Percentiles rank a stretch among this genome's conserved stretches.
Evolutionary conservation across 2,329 filamentous ascomycete genomes (phyloP).

Genomic region (Aureobasidium melanogenum): DNA sequence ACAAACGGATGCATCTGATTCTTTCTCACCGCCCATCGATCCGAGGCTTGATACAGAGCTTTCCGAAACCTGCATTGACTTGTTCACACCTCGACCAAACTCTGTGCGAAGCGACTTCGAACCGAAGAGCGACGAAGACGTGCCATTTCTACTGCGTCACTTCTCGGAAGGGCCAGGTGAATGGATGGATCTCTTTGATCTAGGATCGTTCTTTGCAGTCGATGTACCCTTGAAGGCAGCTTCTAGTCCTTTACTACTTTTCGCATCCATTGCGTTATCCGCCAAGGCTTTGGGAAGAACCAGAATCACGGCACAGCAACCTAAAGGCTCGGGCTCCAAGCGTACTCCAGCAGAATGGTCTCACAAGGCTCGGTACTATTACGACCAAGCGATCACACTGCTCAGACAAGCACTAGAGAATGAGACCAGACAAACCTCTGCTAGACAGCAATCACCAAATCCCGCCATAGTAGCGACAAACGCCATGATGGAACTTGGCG

Average conservation of each 20-base stretch:
- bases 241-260: conserved; percentile 40
- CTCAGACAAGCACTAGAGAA: conserved; percentile 25
- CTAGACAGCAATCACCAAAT: neutral
- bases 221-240: conserved; percentile 50
- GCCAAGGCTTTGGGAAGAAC: conserved; percentile 53
- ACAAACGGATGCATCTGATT: conserved; percentile 20
- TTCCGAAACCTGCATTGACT: neutral
- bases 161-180: conserved; percentile 51
- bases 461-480: conserved; percentile 29
- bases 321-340: conserved; percentile 8
- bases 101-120: neutral
- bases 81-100: neutral
- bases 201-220: conserved; percentile 51
- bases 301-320: conserved; percentile 4
- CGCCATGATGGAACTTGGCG: neutral
- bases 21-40: conserved; percentile 32
- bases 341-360: conserved; percentile 41
- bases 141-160: conserved; percentile 50
- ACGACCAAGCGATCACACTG: conserved; percentile 37
- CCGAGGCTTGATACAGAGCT: conserved; percentile 25
- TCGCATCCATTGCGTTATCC: conserved; percentile 51
- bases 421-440: conserved; percentile 12
- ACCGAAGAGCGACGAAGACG: conserved; percentile 38
- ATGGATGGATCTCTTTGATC: conserved; percentile 51
- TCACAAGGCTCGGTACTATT: conserved; percentile 51